Evolutionary conservation across 345 rosid species (phyloP).

Genomic region (Noccaea caerulescens): DNA sequence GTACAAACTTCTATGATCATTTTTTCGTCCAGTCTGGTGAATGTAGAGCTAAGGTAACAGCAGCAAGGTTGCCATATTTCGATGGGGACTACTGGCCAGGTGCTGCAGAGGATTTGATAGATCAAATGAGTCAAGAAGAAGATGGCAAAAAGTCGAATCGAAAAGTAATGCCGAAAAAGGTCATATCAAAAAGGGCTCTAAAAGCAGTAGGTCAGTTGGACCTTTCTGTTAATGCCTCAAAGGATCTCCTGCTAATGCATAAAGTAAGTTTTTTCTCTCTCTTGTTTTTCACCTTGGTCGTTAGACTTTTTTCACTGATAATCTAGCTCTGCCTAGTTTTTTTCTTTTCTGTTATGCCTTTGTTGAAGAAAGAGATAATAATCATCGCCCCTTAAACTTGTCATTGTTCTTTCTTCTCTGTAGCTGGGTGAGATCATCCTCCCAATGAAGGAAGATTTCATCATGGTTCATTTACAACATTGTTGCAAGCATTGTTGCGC

Average conservation of each 20-base stretch:
- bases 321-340: constrained; percentile 8
- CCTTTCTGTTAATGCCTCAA: constrained; percentile 92
- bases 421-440: constrained; percentile 98
- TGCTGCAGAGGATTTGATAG: constrained; percentile 93
- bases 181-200: constrained; percentile 89
- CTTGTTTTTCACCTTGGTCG: neutral
- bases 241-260: constrained; percentile 95
- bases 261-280: constrained; percentile 57
- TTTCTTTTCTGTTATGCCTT: constrained; percentile 20
- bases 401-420: constrained; percentile 26
- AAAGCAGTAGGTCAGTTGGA: constrained; percentile 96
- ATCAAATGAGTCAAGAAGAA: constrained; percentile 92
- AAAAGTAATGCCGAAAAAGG: constrained; percentile 79
- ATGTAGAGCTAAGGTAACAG: constrained; percentile 89
- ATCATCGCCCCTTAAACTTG: constrained; percentile 12
- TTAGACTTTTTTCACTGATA: constrained; percentile 14
- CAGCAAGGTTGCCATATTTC: constrained; percentile 95
- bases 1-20: constrained; percentile 90
- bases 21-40: constrained; percentile 86
- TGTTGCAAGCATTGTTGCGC: constrained; percentile 88
- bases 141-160: constrained; percentile 88
- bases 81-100: constrained; percentile 99
- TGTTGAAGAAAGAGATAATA: constrained; percentile 18
- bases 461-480: constrained; percentile 98
- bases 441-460: constrained; percentile 99